Conservation (phyloP, 2,329 filamentous ascomycete species). For the Alternaria hordeiaustralica region DNA sequence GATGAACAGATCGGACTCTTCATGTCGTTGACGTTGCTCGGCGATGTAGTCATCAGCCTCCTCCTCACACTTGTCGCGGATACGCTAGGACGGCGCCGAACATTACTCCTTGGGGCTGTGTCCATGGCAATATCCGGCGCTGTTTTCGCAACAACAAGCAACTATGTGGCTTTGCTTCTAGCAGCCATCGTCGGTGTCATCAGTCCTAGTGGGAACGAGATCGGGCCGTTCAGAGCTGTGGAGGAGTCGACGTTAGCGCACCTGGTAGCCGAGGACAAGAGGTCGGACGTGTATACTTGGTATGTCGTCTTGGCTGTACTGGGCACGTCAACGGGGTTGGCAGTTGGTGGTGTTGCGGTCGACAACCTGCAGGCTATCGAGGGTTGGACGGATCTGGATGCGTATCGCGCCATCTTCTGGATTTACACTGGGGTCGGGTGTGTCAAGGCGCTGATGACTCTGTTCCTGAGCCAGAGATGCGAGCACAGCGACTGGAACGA, state of each 20-base stretch:
- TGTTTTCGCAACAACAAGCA: slow-evolving; percentile 43
- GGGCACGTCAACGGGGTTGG: slow-evolving; percentile 43
- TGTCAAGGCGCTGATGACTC: slow-evolving; percentile 47
- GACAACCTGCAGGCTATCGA: slow-evolving; percentile 35
- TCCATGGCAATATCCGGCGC: slow-evolving; percentile 46
- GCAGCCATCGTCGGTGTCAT: slow-evolving; percentile 50
- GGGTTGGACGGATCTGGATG: slow-evolving; percentile 48
- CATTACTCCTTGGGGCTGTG: slow-evolving; percentile 41
- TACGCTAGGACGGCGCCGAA: slow-evolving; percentile 41
- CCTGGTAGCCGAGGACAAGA: slow-evolving; percentile 34
- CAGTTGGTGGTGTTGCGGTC: slow-evolving; percentile 47
- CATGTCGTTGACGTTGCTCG: slow-evolving; percentile 50
- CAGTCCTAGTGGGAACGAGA: slow-evolving; percentile 49
- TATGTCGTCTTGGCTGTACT: slow-evolving; percentile 49
- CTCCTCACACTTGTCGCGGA: slow-evolving; percentile 49
- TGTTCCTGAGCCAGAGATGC: slow-evolving; percentile 49
- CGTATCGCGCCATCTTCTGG: slow-evolving; percentile 52
- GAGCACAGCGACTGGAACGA: slow-evolving; percentile 35
- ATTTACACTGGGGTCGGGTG: slow-evolving; percentile 52
- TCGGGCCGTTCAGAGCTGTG: slow-evolving; percentile 50
- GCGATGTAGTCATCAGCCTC: slow-evolving; percentile 47
- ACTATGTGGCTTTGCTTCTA: slow-evolving; percentile 40
- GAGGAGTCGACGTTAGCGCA: slow-evolving; percentile 50
- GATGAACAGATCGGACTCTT: slow-evolving; percentile 49
- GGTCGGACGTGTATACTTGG: slow-evolving; percentile 50